A percentile compares a stretch with the other conserved stretches of the same genome.
These are phyloP conservation scores for Brassica hybrid DNA, from an alignment of 441 rosid genomes.

Conservation along the genomic window DNA sequence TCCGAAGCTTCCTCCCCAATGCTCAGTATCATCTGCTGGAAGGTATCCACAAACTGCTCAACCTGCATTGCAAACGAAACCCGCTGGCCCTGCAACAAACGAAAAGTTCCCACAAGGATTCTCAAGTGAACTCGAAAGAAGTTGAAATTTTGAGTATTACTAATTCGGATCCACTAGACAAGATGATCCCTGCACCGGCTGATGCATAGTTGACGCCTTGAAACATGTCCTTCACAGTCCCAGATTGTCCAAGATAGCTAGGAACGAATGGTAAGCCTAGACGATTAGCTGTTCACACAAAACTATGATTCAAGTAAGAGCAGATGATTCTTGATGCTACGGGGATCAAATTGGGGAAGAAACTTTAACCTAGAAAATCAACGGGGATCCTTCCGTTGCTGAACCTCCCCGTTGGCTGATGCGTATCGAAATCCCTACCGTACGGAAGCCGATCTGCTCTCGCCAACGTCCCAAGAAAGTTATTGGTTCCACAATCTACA, in stretches of 20 bases:
- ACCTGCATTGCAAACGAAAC: conserved; percentile 81
- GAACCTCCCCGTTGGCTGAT: conserved; percentile 86
- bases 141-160: conserved; percentile 45
- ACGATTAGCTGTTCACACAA: conserved; percentile 61
- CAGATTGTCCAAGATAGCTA: conserved; percentile 80
- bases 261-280: conserved; percentile 89
- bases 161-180: conserved; percentile 87
- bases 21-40: conserved; percentile 70
- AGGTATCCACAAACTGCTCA: conserved; percentile 85
- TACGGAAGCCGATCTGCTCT: conserved; percentile 92
- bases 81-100: conserved; percentile 24
- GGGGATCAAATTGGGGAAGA: not conserved
- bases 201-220: conserved; percentile 93
- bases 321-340: conserved; percentile 23
- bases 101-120: not conserved
- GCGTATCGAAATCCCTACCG: conserved; percentile 93
- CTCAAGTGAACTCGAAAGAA: not conserved
- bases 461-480: conserved; percentile 86
- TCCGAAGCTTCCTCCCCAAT: conserved; percentile 68
- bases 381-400: conserved; percentile 95
- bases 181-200: conserved; percentile 95
- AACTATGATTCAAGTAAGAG: conserved; percentile 29
- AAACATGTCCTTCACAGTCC: conserved; percentile 64
- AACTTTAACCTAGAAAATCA: conserved; percentile 75
- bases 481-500: conserved; percentile 84